These are phyloP conservation scores for Saturnispora halmiae DNA, from an alignment of 805 yeast species.

Conservation along the genomic window DNA sequence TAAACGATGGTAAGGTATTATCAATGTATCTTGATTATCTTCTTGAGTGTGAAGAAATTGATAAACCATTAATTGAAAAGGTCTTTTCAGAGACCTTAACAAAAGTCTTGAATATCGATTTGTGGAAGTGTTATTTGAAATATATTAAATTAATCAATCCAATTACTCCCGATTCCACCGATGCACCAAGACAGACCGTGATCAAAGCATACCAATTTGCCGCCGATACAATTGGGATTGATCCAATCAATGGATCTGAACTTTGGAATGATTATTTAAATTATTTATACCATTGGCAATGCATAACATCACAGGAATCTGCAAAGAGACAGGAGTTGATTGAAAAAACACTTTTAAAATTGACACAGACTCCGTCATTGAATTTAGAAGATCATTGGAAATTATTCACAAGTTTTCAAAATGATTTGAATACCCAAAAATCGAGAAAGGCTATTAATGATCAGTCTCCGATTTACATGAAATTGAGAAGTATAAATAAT, in stretches of 20 bases:
- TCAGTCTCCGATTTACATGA: conserved; percentile 76
- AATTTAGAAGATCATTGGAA: conserved; percentile 75
- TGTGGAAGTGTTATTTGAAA: conserved; percentile 71
- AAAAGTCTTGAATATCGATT: conserved; percentile 49
- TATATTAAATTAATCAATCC: conserved; percentile 67
- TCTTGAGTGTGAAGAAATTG: conserved; percentile 38
- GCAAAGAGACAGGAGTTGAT: conserved; percentile 72
- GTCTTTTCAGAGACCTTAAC: conserved; percentile 58
- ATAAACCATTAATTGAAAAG: conserved; percentile 53
- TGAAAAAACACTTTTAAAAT: conserved; percentile 61
- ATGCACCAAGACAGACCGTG: conserved; percentile 63
- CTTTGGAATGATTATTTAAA: conserved; percentile 81
- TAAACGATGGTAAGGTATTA: conserved; percentile 69
- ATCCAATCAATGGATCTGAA: conserved; percentile 50
- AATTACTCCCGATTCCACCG: conserved; percentile 66
- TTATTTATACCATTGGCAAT: conserved; percentile 70
- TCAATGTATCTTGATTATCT: conserved; percentile 50
- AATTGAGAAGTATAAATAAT: conserved; percentile 65
- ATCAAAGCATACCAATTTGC: conserved; percentile 81
- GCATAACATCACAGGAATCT: conserved; percentile 73
- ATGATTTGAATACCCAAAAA: conserved; percentile 46
- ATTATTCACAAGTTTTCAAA: conserved; percentile 76
- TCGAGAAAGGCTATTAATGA: conserved; percentile 83
- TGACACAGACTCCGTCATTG: conserved; percentile 66
- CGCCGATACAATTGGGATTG: conserved; percentile 66